A percentile compares a stretch with the other conserved stretches of the same genome.
phyloP scores from a whole-genome alignment of 106 monocot genomes.

The Cymbidium sinense region DNA sequence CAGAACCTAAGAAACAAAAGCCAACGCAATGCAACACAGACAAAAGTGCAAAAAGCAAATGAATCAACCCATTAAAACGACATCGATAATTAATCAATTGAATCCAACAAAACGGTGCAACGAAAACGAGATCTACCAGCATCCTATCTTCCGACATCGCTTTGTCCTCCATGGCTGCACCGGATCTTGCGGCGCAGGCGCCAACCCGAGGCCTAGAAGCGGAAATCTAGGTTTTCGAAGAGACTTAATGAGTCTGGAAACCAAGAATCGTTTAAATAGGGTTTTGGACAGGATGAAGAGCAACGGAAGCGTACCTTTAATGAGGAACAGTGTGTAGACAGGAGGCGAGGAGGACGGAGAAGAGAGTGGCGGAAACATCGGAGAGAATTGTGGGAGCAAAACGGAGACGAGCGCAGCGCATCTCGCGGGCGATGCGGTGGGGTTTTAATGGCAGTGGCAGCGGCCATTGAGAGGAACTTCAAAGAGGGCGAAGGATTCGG shows the following conservation, averaged over 20 bases:
- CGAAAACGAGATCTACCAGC: slow-evolving; percentile 23
- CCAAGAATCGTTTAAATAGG: neutral
- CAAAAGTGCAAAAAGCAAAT: neutral
- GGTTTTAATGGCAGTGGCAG: neutral
- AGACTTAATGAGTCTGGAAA: neutral
- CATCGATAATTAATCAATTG: neutral
- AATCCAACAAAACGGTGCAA: neutral
- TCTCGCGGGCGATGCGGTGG: neutral
- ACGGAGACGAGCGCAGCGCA: neutral
- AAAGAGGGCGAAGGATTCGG: slow-evolving; percentile 1
- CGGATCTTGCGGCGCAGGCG: slow-evolving; percentile 16
- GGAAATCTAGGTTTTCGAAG: slow-evolving; percentile 12
- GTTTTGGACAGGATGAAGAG: neutral
- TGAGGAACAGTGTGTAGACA: neutral
- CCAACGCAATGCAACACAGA: neutral
- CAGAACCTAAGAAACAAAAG: neutral
- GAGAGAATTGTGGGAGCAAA: slow-evolving; percentile 6
- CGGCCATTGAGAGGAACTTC: slow-evolving; percentile 4
- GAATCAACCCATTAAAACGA: neutral
- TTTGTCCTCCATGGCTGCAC: slow-evolving; percentile 21
- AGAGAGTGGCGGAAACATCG: neutral
- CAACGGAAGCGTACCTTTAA: neutral
- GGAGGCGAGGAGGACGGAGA: neutral
- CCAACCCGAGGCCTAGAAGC: slow-evolving; percentile 7
- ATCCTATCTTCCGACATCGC: slow-evolving; percentile 27